phyloP scores from a whole-genome alignment of 495 filamentous ascomycete genomes.

The Halenospora varia region DNA sequence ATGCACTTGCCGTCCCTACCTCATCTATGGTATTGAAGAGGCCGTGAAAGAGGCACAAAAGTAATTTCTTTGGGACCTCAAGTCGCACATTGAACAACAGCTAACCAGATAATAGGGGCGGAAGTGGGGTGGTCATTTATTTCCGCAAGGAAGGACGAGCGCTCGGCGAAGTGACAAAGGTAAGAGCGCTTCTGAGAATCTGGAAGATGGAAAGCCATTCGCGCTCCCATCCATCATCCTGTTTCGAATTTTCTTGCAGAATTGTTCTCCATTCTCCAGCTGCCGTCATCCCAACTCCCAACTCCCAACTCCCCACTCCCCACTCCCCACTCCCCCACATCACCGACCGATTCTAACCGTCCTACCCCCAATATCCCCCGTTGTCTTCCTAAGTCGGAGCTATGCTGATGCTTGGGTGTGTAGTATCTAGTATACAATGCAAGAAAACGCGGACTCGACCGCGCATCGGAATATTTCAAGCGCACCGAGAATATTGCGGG shows the following conservation, averaged over 20 bases:
- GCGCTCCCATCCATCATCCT: constrained; percentile 19
- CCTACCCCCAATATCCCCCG: neutral
- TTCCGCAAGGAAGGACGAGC: constrained; percentile 98
- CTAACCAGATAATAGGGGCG: constrained; percentile 51
- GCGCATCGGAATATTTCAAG: constrained; percentile 95
- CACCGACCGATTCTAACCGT: constrained; percentile 10
- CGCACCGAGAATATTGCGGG: constrained; percentile 96
- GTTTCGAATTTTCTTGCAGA: constrained; percentile 18
- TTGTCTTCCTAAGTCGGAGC: constrained; percentile 2
- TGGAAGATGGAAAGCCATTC: constrained; percentile 14
- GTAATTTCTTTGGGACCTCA: neutral
- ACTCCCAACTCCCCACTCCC: constrained; percentile 13
- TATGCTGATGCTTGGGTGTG: constrained; percentile 20
- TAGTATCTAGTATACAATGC: constrained; percentile 93
- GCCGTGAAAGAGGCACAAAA: constrained; percentile 91
- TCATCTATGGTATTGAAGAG: constrained; percentile 95
- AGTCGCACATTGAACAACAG: neutral
- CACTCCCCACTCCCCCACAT: constrained; percentile 17
- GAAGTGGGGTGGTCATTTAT: constrained; percentile 95
- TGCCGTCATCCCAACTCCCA: constrained; percentile 6
- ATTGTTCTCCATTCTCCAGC: neutral
- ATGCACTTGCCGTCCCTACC: constrained; percentile 90
- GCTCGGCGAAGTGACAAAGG: constrained; percentile 95
- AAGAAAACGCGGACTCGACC: constrained; percentile 77
- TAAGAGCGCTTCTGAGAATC: constrained; percentile 28